Evolutionary conservation across 164 flowering plant species (phyloP).

Genomic region (Euptelea pleiosperma): DNA sequence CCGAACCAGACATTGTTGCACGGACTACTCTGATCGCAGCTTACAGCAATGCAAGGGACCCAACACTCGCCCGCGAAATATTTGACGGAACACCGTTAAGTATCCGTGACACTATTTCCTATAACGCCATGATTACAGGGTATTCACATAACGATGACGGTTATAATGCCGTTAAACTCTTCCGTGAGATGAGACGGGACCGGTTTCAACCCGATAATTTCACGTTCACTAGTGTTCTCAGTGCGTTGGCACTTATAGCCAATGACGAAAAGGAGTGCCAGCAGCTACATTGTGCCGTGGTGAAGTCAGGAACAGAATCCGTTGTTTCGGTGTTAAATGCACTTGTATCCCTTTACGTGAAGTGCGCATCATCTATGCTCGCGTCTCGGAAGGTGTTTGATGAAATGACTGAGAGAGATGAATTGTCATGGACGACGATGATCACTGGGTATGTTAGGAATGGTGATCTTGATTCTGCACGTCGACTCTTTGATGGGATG

Average conservation of each 20-base stretch:
- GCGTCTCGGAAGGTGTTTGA: constrained; percentile 60
- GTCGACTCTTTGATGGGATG: constrained; percentile 41
- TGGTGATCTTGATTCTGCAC: constrained; percentile 39
- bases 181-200: constrained; percentile 40
- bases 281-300: constrained; percentile 51
- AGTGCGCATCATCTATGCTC: constrained; percentile 38
- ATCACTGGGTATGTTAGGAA: constrained; percentile 71
- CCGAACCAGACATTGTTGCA: constrained; percentile 57
- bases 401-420: constrained; percentile 55
- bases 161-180: constrained; percentile 40
- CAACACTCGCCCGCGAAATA: constrained; percentile 36
- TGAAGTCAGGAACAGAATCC: constrained; percentile 49
- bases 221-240: constrained; percentile 50
- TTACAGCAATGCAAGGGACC: constrained; percentile 36
- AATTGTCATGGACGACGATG: constrained; percentile 71
- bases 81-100: constrained; percentile 41
- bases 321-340: constrained; percentile 61
- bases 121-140: constrained; percentile 71
- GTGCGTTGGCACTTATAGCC: constrained; percentile 41
- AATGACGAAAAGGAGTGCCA: constrained; percentile 39
- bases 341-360: constrained; percentile 56
- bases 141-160: constrained; percentile 57
- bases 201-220: constrained; percentile 46
- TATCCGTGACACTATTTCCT: constrained; percentile 51
- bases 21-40: constrained; percentile 65